A percentile compares a stretch with the other conserved stretches of the same genome.
These are phyloP conservation scores for Boletus pseudo-olivaceus DNA, from an alignment of 768 basidiomycete species.

Conservation along the genomic window DNA sequence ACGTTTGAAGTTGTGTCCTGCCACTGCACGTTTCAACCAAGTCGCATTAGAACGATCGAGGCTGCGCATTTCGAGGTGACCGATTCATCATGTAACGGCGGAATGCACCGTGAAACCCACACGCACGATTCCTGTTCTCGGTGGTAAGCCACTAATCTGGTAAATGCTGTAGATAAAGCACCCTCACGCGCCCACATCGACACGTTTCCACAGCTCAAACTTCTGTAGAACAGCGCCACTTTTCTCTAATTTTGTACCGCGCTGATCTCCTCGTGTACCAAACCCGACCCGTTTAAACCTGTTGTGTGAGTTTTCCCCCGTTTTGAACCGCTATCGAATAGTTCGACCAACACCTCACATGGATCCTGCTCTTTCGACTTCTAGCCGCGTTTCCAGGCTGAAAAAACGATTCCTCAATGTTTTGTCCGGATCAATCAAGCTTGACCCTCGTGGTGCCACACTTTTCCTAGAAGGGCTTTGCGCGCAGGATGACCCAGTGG, in stretches of 20 bases:
- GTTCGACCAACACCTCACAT: background rate
- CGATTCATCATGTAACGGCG: too few relatives aligned
- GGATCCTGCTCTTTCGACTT: background rate
- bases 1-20: too few relatives aligned
- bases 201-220: background rate
- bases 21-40: too few relatives aligned
- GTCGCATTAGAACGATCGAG: too few relatives aligned
- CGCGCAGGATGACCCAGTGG: conserved; percentile 35
- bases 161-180: background rate
- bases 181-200: background rate
- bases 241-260: background rate
- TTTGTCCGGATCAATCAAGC: conserved; percentile 24
- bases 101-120: background rate
- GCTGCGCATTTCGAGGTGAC: too few relatives aligned
- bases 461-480: conserved; percentile 49
- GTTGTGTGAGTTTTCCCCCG: background rate
- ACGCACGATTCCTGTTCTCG: background rate
- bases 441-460: conserved; percentile 20
- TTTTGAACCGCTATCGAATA: background rate
- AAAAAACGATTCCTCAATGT: conserved; percentile 35
- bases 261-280: background rate
- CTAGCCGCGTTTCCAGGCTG: conserved; percentile 19
- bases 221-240: background rate
- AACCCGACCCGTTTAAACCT: background rate
- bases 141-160: background rate